Evolutionary conservation across 1,284 basidiomycete genomes (phyloP).

Genomic region (Irpex lacteus): DNA sequence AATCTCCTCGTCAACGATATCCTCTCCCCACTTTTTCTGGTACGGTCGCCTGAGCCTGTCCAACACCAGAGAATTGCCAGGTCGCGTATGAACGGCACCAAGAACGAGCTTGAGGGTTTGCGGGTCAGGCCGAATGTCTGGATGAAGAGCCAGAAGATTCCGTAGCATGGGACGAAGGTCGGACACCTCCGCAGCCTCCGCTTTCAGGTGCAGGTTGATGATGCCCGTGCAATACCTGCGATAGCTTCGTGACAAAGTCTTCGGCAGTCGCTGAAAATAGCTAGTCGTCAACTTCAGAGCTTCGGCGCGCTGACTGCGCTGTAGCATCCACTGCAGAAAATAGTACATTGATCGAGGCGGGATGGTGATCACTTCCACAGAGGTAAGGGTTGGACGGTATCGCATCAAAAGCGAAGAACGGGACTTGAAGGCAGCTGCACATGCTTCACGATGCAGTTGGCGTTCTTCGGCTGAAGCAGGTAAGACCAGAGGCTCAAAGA

Average conservation of each 20-base stretch:
- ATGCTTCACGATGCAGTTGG: not conserved
- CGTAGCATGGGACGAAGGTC: slow-evolving; percentile 31
- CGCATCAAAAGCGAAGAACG: slow-evolving; percentile 1
- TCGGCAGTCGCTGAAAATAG: slow-evolving; percentile 25
- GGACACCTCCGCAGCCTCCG: slow-evolving; percentile 13
- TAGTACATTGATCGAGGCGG: slow-evolving; percentile 18
- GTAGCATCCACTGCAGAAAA: slow-evolving; percentile 20
- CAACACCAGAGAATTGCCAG: slow-evolving; percentile 48
- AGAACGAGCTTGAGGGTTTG: slow-evolving; percentile 63
- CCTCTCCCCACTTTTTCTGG: slow-evolving; percentile 49
- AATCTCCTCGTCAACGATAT: slow-evolving; percentile 54
- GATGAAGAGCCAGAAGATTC: slow-evolving; percentile 44
- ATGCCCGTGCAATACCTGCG: slow-evolving; percentile 26
- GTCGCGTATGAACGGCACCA: slow-evolving; percentile 42
- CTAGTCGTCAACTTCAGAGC: slow-evolving; percentile 25
- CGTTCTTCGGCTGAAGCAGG: not conserved
- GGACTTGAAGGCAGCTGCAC: not conserved
- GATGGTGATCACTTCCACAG: slow-evolving; percentile 10
- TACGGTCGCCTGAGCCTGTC: slow-evolving; percentile 40
- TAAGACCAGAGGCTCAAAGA: not conserved
- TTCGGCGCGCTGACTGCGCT: slow-evolving; percentile 18
- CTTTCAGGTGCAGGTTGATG: slow-evolving; percentile 30
- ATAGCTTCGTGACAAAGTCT: slow-evolving; percentile 16
- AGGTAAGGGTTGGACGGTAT: slow-evolving; percentile 1
- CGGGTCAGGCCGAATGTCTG: slow-evolving; percentile 51